Percentiles rank a stretch among this genome's conserved stretches.
phyloP scores from a whole-genome alignment of 192 early-diverging fungal species.

The Podila epicladia region DNA sequence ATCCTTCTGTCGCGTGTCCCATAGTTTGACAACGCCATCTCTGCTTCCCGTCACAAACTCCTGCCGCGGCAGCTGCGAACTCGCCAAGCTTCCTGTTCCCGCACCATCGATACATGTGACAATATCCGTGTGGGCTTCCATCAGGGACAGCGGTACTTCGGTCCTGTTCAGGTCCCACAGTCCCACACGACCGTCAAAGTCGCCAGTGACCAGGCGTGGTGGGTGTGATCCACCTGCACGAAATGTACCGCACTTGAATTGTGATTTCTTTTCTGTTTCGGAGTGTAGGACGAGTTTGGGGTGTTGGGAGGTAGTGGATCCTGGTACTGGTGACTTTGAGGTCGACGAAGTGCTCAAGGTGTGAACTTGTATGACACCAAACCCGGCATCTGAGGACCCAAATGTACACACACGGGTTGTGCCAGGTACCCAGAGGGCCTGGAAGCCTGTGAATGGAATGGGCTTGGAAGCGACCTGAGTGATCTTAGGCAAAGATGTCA shows the following conservation, averaged over 20 bases:
- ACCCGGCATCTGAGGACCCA: slow-evolving; percentile 26
- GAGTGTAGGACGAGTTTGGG: slow-evolving; percentile 17
- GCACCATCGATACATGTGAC: slow-evolving; percentile 42
- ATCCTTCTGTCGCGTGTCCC: slow-evolving; percentile 36
- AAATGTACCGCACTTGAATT: slow-evolving; percentile 38
- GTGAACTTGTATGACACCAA: slow-evolving; percentile 32
- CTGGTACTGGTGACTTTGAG: not conserved
- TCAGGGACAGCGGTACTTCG: slow-evolving; percentile 15
- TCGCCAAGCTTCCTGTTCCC: not conserved
- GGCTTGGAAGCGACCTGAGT: slow-evolving; percentile 10
- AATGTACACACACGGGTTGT: slow-evolving; percentile 31
- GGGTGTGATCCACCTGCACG: slow-evolving; percentile 8
- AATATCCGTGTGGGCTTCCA: slow-evolving; percentile 35
- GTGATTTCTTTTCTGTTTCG: slow-evolving; percentile 31
- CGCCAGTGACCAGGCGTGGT: slow-evolving; percentile 29
- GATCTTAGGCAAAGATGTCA: slow-evolving; percentile 3
- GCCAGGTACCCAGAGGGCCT: slow-evolving; percentile 42
- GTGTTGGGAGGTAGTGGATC: not conserved
- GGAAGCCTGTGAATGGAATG: slow-evolving; percentile 31
- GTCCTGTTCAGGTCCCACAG: slow-evolving; percentile 29
- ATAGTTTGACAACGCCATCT: slow-evolving; percentile 29
- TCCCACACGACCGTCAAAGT: slow-evolving; percentile 36
- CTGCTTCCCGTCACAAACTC: slow-evolving; percentile 39
- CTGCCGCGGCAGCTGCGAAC: slow-evolving; percentile 8
- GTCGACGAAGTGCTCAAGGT: not conserved